Evolutionary conservation across 148 eudicot species (phyloP), one percentile per base, ranked within the genome.

Genomic region (Pouteria glomerata): DNA sequence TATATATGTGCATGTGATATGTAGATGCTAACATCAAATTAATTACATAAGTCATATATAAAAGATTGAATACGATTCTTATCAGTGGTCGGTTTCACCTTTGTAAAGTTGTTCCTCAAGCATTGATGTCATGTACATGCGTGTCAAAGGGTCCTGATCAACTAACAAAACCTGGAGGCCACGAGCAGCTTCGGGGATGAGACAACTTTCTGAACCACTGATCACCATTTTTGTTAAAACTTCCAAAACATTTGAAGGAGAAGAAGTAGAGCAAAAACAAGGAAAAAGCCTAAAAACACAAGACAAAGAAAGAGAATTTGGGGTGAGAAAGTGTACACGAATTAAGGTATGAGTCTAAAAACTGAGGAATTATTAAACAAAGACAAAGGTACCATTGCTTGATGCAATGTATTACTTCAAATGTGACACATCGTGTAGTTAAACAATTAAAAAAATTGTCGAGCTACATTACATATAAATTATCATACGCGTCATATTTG

Each of bases 31-130:
- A n/a, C n/a, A n/a, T n/a, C n/a, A n/a, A n/a, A n/a, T n/a, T n/a
- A n/a, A n/a, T n/a, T n/a, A n/a, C n/a, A n/a, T n/a, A n/a, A n/a
- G n/a, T n/a, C n/a, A n/a, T n/a, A n/a, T n/a, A n/a, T n/a, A n/a
- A n/a, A n/a, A n/a, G n/a, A n/a, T n/a, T n/a, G n/a, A n/a, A n/a
- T n/a, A n/a, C n/a, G n/a, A n/a, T n/a, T n/a, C n/a, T 12, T 21
- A 1, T 10, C 13, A 35, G 33, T 4, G 16, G 44, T n/a, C 37
- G 3, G 19, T 48, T 65, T 47, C 39, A 83, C 83, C 86, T 63
- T 14, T 48, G 44, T 77, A 83, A 35, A 69, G 62, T 10, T 73
- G 70, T 50, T 74, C 64, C 69, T 83, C 81, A 31, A 83, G 77
- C 50, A 77, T 14, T 29, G 72, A 71, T 29, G 57, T 60, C 6